A percentile compares a stretch with the other conserved stretches of the same genome.
phyloP scores from a whole-genome alignment of 768 basidiomycete species.

The Pisolithus orientalis region DNA sequence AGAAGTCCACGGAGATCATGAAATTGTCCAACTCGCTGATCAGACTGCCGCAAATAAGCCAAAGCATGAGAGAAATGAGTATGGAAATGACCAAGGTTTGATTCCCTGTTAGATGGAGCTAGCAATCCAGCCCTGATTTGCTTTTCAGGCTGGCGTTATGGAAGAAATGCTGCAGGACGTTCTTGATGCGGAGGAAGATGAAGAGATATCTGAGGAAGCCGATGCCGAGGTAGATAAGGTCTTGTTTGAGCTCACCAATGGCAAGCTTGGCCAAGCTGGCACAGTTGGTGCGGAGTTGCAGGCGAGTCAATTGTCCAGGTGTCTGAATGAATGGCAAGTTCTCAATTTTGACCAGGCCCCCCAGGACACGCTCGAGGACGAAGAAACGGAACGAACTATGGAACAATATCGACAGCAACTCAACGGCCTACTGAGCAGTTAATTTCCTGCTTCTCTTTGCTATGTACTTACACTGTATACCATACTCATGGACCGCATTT shows the following conservation, averaged over 20 bases:
- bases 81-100: constrained; percentile 99
- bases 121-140: constrained; percentile 3
- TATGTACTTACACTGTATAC: not conserved
- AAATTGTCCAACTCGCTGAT: constrained; percentile 91
- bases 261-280: constrained; percentile 87
- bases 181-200: constrained; percentile 87
- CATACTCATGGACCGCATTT: not conserved
- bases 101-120: not conserved
- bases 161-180: constrained; percentile 97
- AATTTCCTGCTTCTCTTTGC: not conserved
- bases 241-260: constrained; percentile 90
- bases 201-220: constrained; percentile 93
- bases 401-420: constrained; percentile 87
- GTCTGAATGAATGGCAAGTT: not conserved
- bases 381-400: constrained; percentile 83
- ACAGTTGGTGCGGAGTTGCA: constrained; percentile 66
- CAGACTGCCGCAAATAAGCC: constrained; percentile 87
- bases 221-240: constrained; percentile 97
- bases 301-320: constrained; percentile 39
- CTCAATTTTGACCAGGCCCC: not conserved
- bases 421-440: constrained; percentile 70
- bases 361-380: constrained; percentile 46
- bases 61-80: constrained; percentile 94
- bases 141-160: constrained; percentile 85
- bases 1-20: constrained; percentile 99